Evolutionary conservation across 164 flowering plant species (phyloP), one percentile per base, ranked within the genome.

Genomic region (Annona squamosa): DNA sequence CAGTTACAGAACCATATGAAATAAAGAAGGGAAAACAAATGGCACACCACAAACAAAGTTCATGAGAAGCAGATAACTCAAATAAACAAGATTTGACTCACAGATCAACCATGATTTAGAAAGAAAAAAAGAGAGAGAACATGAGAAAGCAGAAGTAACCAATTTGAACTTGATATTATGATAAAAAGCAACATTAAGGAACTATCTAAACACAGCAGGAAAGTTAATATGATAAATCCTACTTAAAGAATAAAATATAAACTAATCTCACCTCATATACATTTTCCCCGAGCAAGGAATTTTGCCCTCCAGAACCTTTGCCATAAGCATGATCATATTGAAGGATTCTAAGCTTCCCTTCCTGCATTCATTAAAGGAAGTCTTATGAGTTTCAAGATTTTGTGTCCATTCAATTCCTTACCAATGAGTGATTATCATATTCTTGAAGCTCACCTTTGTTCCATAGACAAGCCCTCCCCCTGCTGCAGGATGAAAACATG

Each of bases 391-490:
- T 26, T 42, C 68, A 66, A 66, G 68, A 42, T 42, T 3, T 46
- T 42, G 12, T 0, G 37, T 12, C 12, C 42, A 41, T 64, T 3
- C 67, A 64, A 64, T 64, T 37, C 44, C 69, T 44, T 12, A 6
- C 37, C 48, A 52, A 47, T 16, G 64, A 48, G 48, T 65, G 45
- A 56, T n/a, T 18, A 10, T 1, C 43, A 44, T 4, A 52, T 37
- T 59, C 43, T 41, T 65, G 6, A 46, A 66, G 7, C 67, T 63
- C 73, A 91, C 99, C 95, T 96, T 96, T 3, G 99, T 96, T 77
- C 99, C 99, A 82, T 96, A 96, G 19, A 96, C 97, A 78, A 96
- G 90, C 4, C 99, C 99, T 65, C 92, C 90, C 73, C 99, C 99
- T 75, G 80, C 87, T 46, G 85, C 85, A 79, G 99, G 99, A 85